Conservation (phyloP, 1,139 yeast genomes). For the Yarrowia galli region DNA sequence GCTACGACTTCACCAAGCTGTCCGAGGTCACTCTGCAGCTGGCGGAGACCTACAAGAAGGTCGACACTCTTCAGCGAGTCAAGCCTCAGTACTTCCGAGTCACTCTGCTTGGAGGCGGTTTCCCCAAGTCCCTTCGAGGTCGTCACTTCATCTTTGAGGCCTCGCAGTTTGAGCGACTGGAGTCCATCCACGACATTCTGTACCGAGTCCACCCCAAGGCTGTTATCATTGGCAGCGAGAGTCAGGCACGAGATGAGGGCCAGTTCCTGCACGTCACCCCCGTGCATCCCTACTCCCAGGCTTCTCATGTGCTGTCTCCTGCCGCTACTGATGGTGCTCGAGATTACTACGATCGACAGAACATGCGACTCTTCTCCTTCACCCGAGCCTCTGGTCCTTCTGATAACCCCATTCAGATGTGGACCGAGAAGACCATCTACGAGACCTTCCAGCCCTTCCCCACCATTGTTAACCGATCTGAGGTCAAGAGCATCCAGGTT, state of each 20-base stretch:
- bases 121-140: slow-evolving; percentile 78
- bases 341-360: slow-evolving; percentile 56
- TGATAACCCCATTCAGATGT: slow-evolving; percentile 72
- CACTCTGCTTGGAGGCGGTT: slow-evolving; percentile 82
- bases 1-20: slow-evolving; percentile 79
- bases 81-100: slow-evolving; percentile 83
- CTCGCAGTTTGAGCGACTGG: slow-evolving; percentile 83
- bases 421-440: slow-evolving; percentile 89
- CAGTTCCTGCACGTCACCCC: slow-evolving; percentile 75
- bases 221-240: slow-evolving; percentile 69
- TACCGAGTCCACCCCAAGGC: slow-evolving; percentile 84
- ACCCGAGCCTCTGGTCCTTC: slow-evolving; percentile 79
- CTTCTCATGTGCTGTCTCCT: slow-evolving; percentile 36
- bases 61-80: slow-evolving; percentile 72
- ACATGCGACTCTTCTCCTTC: slow-evolving; percentile 72
- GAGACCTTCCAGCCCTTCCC: slow-evolving; percentile 84
- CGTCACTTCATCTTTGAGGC: slow-evolving; percentile 86
- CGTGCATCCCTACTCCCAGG: slow-evolving; percentile 66
- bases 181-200: slow-evolving; percentile 80
- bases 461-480: slow-evolving; percentile 85
- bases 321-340: slow-evolving; percentile 47
- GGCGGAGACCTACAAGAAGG: slow-evolving; percentile 69
- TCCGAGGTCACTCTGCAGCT: slow-evolving; percentile 75
- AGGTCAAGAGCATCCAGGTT: slow-evolving; percentile 62
- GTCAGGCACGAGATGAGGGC: slow-evolving; percentile 72